phyloP scores from a whole-genome alignment of 306 rosid genomes.

The Fragaria nilgerrensis region DNA sequence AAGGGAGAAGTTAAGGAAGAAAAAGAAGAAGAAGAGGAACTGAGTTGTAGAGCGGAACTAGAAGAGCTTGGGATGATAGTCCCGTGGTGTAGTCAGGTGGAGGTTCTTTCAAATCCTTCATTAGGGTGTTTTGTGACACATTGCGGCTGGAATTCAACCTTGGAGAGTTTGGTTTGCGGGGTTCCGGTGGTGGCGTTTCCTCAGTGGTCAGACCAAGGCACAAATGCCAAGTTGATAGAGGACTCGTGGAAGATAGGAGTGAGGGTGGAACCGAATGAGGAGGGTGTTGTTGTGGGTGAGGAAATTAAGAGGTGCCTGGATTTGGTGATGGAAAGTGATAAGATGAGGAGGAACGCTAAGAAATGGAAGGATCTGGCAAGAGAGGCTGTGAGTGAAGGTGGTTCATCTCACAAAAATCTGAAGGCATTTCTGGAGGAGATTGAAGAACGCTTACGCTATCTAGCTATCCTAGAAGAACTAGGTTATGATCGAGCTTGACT shows the following conservation, averaged over 20 bases:
- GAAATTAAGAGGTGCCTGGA: conserved; percentile 35
- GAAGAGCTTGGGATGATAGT: conserved; percentile 32
- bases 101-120: conserved; percentile 20
- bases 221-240: conserved; percentile 35
- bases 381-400: conserved; percentile 32
- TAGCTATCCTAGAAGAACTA: too few species aligned
- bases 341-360: conserved; percentile 19
- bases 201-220: conserved; percentile 26
- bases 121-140: conserved; percentile 39
- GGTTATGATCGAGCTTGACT: neutral
- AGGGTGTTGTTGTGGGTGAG: conserved; percentile 22
- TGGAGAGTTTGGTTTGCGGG: conserved; percentile 36
- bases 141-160: conserved; percentile 40
- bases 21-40: neutral
- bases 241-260: conserved; percentile 33
- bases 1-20: neutral
- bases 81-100: conserved; percentile 32
- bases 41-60: conserved; percentile 14
- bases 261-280: conserved; percentile 16
- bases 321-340: conserved; percentile 21
- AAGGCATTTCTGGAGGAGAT: conserved; percentile 30
- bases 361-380: conserved; percentile 33
- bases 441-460: neutral
- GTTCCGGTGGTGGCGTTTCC: conserved; percentile 34
- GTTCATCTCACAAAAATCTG: conserved; percentile 27